Base-by-base conservation (phyloP, 164 flowering plant species). In the Aristolochia fimbriata region DNA sequence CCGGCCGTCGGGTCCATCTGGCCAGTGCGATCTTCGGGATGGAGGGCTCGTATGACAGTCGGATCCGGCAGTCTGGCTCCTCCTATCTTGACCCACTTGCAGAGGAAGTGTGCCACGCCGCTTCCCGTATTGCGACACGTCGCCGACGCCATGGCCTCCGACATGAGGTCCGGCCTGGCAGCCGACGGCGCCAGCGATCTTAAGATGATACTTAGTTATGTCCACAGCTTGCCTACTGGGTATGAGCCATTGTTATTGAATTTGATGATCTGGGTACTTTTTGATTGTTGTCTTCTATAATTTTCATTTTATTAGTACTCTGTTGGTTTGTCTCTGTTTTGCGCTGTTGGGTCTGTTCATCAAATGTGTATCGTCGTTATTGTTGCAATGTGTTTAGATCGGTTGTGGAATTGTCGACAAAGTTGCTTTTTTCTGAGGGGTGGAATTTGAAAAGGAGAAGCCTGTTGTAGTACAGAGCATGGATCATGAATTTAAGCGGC, bases 161-260 rank as follows among this genome's bases (percentile, higher is more conserved):
- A 91, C 25, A 87, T 91, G 93, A 75, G 88, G 21, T 85, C 85
- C 49, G 97, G 97, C 16, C 84, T 91, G 43, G 81, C 74, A 15
- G 77, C 55, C 5, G 95, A 91, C n/a, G 96, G 89, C 16, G 88
- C 79, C 15, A 68, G 85, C 59, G 83, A 82, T 62, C 96, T 87
- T 55, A 80, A 83, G 75, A 91, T 91, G 97, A 84, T 91, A 3
- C 86, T 81, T 27, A 91, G 80, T 70, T 86, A 80, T 68, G 91
- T 86, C 60, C 71, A 86, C 54, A 58, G 66, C 58, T 68, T 91
- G 52, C 97, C 97, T 9, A 78, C 78, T 47, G 96, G 96, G 97
- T 91, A 77, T 43, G 15, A 37, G 43, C 43, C 43, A 37, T 7
- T 10, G 12, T 37, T 41, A 51, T 20, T 31, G 15, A 19, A 0